Evolutionary conservation across 176 grass and related monocot species (phyloP).

Genomic region (Eleusine coracana): DNA sequence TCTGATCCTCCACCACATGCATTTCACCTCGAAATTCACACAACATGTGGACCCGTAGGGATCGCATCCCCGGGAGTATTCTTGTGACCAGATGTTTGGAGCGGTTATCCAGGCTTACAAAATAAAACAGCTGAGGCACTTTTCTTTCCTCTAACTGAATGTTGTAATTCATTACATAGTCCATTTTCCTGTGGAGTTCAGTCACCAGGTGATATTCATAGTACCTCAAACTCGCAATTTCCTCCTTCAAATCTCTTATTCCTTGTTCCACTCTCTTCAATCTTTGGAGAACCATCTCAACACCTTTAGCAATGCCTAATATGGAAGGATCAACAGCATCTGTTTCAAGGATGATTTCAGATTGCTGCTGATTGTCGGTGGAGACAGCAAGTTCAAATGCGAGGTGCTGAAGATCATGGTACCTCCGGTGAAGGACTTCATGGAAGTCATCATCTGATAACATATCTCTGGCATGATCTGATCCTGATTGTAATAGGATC

Average conservation of each 20-base stretch:
- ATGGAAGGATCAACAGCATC: constrained; percentile 68
- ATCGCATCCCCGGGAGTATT: constrained; percentile 69
- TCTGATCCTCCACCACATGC: constrained; percentile 90
- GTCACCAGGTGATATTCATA: constrained; percentile 77
- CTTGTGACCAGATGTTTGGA: constrained; percentile 75
- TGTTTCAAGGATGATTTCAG: constrained; percentile 43
- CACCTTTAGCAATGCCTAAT: constrained; percentile 80
- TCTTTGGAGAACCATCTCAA: constrained; percentile 89
- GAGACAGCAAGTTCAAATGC: constrained; percentile 64
- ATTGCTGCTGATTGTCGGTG: constrained; percentile 45
- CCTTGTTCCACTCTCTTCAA: constrained; percentile 84
- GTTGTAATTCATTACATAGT: constrained; percentile 78
- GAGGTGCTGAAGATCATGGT: constrained; percentile 88
- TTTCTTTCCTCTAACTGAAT: constrained; percentile 80
- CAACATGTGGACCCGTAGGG: constrained; percentile 76
- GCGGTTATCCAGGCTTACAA: constrained; percentile 60
- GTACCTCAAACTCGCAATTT: constrained; percentile 84
- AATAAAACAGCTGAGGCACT: constrained; percentile 90
- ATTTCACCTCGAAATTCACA: constrained; percentile 84
- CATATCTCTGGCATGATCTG: constrained; percentile 70
- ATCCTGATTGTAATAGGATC: constrained; percentile 59
- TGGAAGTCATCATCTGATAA: constrained; percentile 86
- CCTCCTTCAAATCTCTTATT: constrained; percentile 84
- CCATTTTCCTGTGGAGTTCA: constrained; percentile 83
- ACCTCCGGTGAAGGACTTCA: constrained; percentile 79